These are phyloP conservation scores for Harringtonia aguacate DNA, from an alignment of 2,329 filamentous ascomycete species.

Conservation along the genomic window DNA sequence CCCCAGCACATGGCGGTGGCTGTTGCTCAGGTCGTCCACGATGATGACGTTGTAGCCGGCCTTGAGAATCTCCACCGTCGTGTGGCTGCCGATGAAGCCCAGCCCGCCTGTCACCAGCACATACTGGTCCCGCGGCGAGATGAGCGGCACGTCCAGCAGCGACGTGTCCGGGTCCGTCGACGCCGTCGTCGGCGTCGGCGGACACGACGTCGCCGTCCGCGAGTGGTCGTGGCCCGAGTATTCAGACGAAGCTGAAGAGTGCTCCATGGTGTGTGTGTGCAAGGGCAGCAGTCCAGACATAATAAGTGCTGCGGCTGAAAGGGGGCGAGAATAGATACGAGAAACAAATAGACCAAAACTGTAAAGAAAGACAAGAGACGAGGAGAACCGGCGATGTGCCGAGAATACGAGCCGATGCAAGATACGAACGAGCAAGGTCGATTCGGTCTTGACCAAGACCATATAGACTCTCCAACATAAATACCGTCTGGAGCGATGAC, in stretches of 20 bases:
- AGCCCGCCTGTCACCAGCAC: slow-evolving; percentile 4
- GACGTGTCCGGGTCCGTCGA: neutral
- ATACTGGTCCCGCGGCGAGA: neutral
- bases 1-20: slow-evolving; percentile 21
- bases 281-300: no score
- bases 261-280: no score
- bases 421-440: no score
- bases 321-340: no score
- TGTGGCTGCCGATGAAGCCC: slow-evolving; percentile 6
- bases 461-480: no score
- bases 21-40: slow-evolving; percentile 34
- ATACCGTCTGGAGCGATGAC: no score
- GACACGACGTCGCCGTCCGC: neutral
- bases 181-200: neutral
- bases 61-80: slow-evolving; percentile 3
- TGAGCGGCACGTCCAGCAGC: neutral
- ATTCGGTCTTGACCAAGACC: no score
- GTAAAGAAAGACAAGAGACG: no score
- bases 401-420: no score
- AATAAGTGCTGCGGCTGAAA: no score
- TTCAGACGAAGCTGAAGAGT: slow-evolving; percentile 1
- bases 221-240: slow-evolving; percentile 1
- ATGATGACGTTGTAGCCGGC: slow-evolving; percentile 25
- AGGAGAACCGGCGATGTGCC: no score
- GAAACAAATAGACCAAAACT: no score